Conservation (phyloP, 352 stramenopile genomes). For the Paralagenidium karlingii region DNA sequence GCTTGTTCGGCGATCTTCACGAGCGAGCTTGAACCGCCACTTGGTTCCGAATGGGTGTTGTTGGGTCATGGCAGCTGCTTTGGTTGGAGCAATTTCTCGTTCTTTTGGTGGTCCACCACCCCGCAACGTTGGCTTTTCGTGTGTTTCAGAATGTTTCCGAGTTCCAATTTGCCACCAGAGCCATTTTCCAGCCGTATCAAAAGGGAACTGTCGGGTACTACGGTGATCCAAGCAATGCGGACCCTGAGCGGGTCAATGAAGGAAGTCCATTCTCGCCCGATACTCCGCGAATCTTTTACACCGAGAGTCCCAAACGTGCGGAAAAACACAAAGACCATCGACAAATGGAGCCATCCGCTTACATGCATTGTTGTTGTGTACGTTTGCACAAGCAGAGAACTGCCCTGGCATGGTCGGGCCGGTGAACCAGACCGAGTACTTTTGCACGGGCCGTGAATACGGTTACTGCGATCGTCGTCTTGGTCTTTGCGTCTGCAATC, state of each 20-base stretch:
- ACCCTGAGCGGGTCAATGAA: constrained; percentile 74
- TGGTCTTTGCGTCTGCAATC: constrained; percentile 89
- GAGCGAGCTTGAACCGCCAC: too few relatives aligned
- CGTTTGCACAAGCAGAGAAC: too few relatives aligned
- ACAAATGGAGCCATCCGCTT: neutral
- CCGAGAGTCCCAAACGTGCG: constrained; percentile 21
- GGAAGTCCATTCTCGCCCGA: constrained; percentile 63
- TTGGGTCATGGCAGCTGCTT: too few relatives aligned
- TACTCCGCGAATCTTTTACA: constrained; percentile 41
- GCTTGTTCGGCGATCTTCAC: too few relatives aligned
- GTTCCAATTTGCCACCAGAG: constrained; percentile 12
- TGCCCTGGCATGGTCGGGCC: constrained; percentile 82
- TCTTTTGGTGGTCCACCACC: too few relatives aligned
- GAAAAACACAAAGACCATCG: too few relatives aligned
- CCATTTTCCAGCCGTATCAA: constrained; percentile 76
- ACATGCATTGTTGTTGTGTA: too few relatives aligned
- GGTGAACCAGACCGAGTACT: constrained; percentile 82
- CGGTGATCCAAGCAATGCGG: constrained; percentile 53
- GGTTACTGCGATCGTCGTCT: constrained; percentile 91
- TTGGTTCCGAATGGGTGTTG: too few relatives aligned
- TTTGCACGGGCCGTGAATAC: constrained; percentile 83
- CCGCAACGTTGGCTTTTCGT: too few relatives aligned
- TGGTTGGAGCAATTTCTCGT: too few relatives aligned
- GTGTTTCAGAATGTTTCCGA: too few relatives aligned
- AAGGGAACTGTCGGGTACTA: constrained; percentile 70